Base-by-base conservation (phyloP, 768 basidiomycete genomes). In the Mycena epipterygia region DNA sequence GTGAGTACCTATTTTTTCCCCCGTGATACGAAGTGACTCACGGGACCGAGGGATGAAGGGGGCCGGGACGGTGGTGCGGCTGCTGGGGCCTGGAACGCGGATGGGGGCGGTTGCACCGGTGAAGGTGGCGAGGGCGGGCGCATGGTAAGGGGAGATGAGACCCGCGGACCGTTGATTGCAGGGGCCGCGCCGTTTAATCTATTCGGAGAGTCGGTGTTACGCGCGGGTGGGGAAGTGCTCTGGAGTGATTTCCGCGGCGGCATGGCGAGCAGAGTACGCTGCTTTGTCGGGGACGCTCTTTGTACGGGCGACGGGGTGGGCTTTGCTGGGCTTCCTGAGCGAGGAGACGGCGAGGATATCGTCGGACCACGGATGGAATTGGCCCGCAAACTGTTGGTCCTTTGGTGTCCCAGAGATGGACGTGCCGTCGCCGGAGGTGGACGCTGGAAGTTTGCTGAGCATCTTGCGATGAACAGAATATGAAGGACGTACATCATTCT, bases 291-390 rank as follows among this genome's bases (percentile, higher is more conserved):
- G 8, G 92, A 91, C 16, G 79, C 51, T 56, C 77, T 73, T 25
- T 76, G 66, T 21, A 76, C 78, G 7, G 84, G 75, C 9, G 82
- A 72, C 19, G 79, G 71, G 23, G 80, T 76, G 19, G 86, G 80
- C 76, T 91, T 91, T 29, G 81, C 84, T 23, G 93, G 93, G 77
- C 92, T 94, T 5, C 81, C 79, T 9, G 93, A 88, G 23, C 93
- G 90, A 12, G 91, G 88, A 21, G 92, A 90, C 35, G 83, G 79
- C 56, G 82, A 76, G 25, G 86, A 84, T 8, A 87, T 85, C 29
- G 89, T 84, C 17, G 79, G 72, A 68, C 84, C 74, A 75, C 83
- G 78, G 71, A 84, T 58, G 63, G 89, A 76, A 71, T 78, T 80
- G 30, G 83, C 71, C 44, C 84, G 83, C 30, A 85, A 73, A 46